A percentile compares a stretch with the other conserved stretches of the same genome.
Evolutionary conservation across 768 basidiomycete species (phyloP).

Genomic region (Boletus insuetus): DNA sequence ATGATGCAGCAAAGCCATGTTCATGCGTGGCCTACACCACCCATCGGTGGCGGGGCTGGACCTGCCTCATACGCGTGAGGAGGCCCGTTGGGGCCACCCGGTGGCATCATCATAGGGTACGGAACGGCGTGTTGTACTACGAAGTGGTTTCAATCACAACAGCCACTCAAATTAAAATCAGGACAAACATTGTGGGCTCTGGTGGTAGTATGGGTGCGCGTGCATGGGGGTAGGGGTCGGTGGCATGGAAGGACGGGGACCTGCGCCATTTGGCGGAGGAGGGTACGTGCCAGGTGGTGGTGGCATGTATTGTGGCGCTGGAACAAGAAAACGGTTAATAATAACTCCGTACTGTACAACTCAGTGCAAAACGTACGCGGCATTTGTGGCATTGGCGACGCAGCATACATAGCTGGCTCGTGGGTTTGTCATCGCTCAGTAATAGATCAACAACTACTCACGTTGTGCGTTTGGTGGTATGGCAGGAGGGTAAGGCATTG

Average conservation of each 20-base stretch:
- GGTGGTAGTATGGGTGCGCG: conserved; percentile 85
- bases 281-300: conserved; percentile 77
- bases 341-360: not conserved
- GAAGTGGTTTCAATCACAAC: conserved; percentile 28
- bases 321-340: conserved; percentile 6
- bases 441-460: conserved; percentile 7
- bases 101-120: conserved; percentile 89
- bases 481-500: conserved; percentile 76
- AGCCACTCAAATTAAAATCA: conserved; percentile 15
- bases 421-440: conserved; percentile 3
- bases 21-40: conserved; percentile 64
- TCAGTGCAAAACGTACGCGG: conserved; percentile 57
- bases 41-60: conserved; percentile 73
- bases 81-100: conserved; percentile 59
- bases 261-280: conserved; percentile 73
- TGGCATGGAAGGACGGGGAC: conserved; percentile 85
- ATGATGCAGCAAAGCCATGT: conserved; percentile 11
- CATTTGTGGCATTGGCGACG: conserved; percentile 84
- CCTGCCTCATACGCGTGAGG: conserved; percentile 73
- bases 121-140: conserved; percentile 85
- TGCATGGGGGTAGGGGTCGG: conserved; percentile 86
- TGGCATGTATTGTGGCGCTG: conserved; percentile 77
- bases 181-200: conserved; percentile 78
- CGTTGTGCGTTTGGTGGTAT: conserved; percentile 75
- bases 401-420: conserved; percentile 69